These are phyloP conservation scores for Phytopythium oedochilum DNA, from an alignment of 352 stramenopile species.

Conservation along the genomic window DNA sequence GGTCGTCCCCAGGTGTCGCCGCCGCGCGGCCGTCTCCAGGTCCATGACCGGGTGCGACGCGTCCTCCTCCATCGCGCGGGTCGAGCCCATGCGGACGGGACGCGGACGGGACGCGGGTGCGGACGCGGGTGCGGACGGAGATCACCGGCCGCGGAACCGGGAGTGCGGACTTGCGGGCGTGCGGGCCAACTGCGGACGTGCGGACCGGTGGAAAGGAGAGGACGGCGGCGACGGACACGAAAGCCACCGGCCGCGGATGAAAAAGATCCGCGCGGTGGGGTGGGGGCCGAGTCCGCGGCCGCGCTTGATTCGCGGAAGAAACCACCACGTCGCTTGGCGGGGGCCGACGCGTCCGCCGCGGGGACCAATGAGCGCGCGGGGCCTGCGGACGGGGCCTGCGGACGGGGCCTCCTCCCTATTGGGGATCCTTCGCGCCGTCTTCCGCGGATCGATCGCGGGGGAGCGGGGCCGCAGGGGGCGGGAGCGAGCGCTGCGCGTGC, in stretches of 20 bases:
- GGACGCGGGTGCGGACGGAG: background rate
- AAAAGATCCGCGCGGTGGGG: background rate
- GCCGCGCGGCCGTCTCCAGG: constrained; percentile 21
- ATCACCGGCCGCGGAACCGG: background rate
- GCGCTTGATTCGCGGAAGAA: constrained; percentile 1
- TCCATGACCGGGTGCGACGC: constrained; percentile 35
- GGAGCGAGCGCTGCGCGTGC: background rate
- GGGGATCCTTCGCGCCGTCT: background rate
- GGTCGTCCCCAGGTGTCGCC: constrained; percentile 21
- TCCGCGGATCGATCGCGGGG: background rate
- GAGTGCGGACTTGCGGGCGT: too few species aligned
- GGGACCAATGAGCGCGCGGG: background rate
- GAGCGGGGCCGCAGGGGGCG: background rate
- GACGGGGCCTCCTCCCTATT: background rate
- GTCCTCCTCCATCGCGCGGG: constrained; percentile 43
- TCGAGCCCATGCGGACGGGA: constrained; percentile 30
- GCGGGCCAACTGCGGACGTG: too few species aligned
- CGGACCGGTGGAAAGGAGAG: too few species aligned
- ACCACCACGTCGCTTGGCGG: background rate
- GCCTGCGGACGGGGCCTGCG: background rate
- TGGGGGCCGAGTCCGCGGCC: too few species aligned
- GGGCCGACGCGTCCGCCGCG: background rate
- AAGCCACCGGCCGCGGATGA: too few species aligned
- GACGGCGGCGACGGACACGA: background rate
- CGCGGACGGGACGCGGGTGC: background rate